phyloP scores from a whole-genome alignment of 2,329 filamentous ascomycete species.

The Verticillium isaacii region DNA sequence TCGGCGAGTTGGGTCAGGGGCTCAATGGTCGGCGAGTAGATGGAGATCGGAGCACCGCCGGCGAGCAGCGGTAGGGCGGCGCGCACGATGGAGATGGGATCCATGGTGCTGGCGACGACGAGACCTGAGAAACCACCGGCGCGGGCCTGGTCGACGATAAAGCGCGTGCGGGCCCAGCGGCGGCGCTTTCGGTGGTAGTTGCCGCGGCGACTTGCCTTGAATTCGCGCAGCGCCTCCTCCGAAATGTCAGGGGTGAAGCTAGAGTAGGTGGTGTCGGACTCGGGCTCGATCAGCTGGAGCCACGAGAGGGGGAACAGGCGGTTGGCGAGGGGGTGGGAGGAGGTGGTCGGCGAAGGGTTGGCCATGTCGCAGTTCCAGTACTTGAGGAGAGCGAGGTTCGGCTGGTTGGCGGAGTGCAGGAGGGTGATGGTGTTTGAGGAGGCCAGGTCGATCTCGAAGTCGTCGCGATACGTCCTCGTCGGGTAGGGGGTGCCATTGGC shows the following conservation, averaged over 20 bases:
- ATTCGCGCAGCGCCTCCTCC: constrained; percentile 56
- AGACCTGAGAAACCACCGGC: constrained; percentile 78
- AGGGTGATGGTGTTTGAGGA: constrained; percentile 73
- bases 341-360: constrained; percentile 52
- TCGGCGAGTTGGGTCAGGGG: constrained; percentile 74
- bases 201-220: constrained; percentile 79
- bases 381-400: constrained; percentile 80
- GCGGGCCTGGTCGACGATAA: constrained; percentile 70
- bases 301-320: constrained; percentile 83
- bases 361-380: constrained; percentile 83
- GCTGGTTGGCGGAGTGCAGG: constrained; percentile 76
- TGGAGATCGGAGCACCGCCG: constrained; percentile 77
- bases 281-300: constrained; percentile 81
- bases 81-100: constrained; percentile 69
- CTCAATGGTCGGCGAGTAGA: constrained; percentile 80
- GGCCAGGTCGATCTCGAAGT: constrained; percentile 62
- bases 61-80: constrained; percentile 74
- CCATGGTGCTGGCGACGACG: constrained; percentile 77
- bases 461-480: constrained; percentile 24
- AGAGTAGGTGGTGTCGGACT: constrained; percentile 68
- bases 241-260: constrained; percentile 57
- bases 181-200: constrained; percentile 86
- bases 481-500: neutral
- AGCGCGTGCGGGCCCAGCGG: constrained; percentile 68
- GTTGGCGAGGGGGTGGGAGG: constrained; percentile 77